These are phyloP conservation scores for Serendipita sp. DNA, from an alignment of 768 basidiomycete species.

Conservation along the genomic window DNA sequence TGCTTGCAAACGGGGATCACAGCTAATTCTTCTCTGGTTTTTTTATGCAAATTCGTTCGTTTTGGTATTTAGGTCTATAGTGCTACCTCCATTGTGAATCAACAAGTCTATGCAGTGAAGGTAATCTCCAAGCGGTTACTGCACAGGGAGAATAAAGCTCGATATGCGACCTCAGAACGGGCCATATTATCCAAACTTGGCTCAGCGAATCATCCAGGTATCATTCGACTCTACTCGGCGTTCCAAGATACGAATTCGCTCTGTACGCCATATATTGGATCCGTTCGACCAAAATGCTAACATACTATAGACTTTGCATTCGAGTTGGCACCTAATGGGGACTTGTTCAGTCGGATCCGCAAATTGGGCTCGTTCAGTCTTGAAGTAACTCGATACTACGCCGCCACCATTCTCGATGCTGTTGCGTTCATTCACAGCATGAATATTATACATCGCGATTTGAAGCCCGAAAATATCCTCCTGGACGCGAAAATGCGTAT, in stretches of 20 bases:
- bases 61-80: slow-evolving; percentile 35
- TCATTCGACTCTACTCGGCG: slow-evolving; percentile 65
- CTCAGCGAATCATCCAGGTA: slow-evolving; percentile 53
- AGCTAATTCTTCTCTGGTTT: background rate
- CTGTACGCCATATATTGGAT: slow-evolving; percentile 37
- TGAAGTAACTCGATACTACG: slow-evolving; percentile 63
- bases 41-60: slow-evolving; percentile 10
- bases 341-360: slow-evolving; percentile 56
- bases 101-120: slow-evolving; percentile 60
- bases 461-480: slow-evolving; percentile 80
- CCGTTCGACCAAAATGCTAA: background rate
- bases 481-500: slow-evolving; percentile 76
- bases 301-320: background rate
- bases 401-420: slow-evolving; percentile 80
- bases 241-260: slow-evolving; percentile 76
- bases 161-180: slow-evolving; percentile 66
- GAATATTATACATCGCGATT: slow-evolving; percentile 79
- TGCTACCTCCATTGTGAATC: slow-evolving; percentile 37
- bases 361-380: slow-evolving; percentile 77
- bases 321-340: slow-evolving; percentile 49
- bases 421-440: slow-evolving; percentile 81
- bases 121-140: slow-evolving; percentile 75
- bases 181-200: slow-evolving; percentile 52
- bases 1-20: background rate
- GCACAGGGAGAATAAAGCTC: slow-evolving; percentile 59